phyloP scores from a whole-genome alignment of 306 rosid species.

The Gillenia trifoliata region DNA sequence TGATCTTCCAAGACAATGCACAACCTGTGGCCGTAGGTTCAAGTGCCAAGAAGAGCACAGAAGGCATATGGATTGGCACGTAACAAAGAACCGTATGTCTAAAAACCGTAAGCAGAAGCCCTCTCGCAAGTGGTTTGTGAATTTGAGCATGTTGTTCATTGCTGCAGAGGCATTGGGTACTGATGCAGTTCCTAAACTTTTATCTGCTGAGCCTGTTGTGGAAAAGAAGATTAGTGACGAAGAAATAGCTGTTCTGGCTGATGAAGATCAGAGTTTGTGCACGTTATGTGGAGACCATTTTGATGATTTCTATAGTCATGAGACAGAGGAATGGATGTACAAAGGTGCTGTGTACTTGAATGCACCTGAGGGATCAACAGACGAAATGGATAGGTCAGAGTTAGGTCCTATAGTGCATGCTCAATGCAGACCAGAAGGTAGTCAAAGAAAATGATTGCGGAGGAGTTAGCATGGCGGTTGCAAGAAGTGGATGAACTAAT shows the following conservation, averaged over 20 bases:
- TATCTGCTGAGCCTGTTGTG: slow-evolving; percentile 24
- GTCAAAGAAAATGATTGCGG: slow-evolving; percentile 73
- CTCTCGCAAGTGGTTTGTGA: too few species aligned
- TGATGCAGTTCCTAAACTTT: slow-evolving; percentile 65
- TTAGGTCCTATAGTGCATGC: slow-evolving; percentile 91
- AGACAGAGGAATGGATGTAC: slow-evolving; percentile 93
- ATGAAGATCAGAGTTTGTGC: slow-evolving; percentile 77
- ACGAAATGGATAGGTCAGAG: slow-evolving; percentile 36
- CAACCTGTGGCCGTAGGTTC: too few species aligned
- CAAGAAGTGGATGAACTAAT: too few species aligned
- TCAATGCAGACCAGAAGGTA: slow-evolving; percentile 69
- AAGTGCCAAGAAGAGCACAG: too few species aligned
- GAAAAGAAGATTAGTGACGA: slow-evolving; percentile 50
- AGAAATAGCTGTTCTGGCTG: slow-evolving; percentile 93
- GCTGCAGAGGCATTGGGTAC: slow-evolving; percentile 98
- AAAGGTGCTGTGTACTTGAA: slow-evolving; percentile 82
- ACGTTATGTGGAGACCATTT: slow-evolving; percentile 87
- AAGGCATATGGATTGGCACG: too few species aligned
- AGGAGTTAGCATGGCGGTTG: too few species aligned
- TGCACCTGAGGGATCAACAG: slow-evolving; percentile 52
- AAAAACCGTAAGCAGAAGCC: too few species aligned
- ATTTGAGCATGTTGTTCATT: too few species aligned
- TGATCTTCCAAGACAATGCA: too few species aligned
- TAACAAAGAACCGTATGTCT: too few species aligned
- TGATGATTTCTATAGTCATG: slow-evolving; percentile 90